These are phyloP conservation scores for Artemisia tridentata DNA, from an alignment of 129 eudicot genomes.

Conservation along the genomic window DNA sequence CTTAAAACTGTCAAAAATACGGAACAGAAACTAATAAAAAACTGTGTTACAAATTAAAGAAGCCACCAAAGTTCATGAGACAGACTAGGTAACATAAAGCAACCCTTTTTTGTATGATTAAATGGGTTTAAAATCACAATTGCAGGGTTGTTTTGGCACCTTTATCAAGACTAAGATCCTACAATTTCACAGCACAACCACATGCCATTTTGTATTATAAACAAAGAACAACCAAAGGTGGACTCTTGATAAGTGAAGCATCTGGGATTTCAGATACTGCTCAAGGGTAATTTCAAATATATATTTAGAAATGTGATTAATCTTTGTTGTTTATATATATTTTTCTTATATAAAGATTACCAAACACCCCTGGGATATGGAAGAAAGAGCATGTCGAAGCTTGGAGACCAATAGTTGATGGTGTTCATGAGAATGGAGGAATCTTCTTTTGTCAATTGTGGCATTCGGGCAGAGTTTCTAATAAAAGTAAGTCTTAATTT, in stretches of 20 bases:
- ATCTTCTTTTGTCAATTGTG: slow-evolving; percentile 42
- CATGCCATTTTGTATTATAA: slow-evolving; percentile 45
- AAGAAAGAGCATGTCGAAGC: slow-evolving; percentile 40
- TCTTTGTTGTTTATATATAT: neutral
- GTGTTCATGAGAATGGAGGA: slow-evolving; percentile 39
- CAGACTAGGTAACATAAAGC: too few species aligned
- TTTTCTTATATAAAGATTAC: slow-evolving; percentile 9
- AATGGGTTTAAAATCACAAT: too few species aligned
- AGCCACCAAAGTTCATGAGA: too few species aligned
- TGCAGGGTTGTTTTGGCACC: slow-evolving; percentile 43
- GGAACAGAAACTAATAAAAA: too few species aligned
- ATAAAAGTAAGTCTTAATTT: slow-evolving; percentile 20
- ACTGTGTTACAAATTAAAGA: too few species aligned
- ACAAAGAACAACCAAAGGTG: slow-evolving; percentile 45
- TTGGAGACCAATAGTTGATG: slow-evolving; percentile 40
- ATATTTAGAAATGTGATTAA: too few species aligned
- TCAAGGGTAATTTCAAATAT: slow-evolving; percentile 27
- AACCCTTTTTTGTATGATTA: too few species aligned
- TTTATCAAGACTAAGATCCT: slow-evolving; percentile 39
- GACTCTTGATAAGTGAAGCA: slow-evolving; percentile 41
- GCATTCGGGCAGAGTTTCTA: slow-evolving; percentile 47
- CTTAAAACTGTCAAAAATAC: too few species aligned
- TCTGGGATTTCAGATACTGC: slow-evolving; percentile 43
- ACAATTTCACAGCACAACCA: slow-evolving; percentile 43
- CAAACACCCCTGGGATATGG: slow-evolving; percentile 48